Percentiles rank a stretch among this genome's conserved stretches.
These are phyloP conservation scores for Eleusine coracana DNA, from an alignment of 176 grass and related monocot species.

Conservation along the genomic window DNA sequence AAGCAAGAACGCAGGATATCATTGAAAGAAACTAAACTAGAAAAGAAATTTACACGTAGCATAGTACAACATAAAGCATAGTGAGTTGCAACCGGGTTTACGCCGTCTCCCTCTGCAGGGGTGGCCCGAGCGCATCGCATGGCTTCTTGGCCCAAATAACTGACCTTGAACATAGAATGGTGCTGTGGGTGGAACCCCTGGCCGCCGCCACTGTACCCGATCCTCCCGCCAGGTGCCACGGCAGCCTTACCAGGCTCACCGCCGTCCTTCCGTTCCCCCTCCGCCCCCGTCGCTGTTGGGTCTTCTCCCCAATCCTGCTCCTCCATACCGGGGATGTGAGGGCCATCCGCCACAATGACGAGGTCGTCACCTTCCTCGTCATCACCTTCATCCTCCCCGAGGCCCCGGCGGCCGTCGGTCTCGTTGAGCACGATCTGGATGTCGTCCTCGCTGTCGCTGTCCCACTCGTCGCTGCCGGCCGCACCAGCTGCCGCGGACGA, in stretches of 20 bases:
- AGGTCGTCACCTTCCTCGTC: constrained; percentile 82
- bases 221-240: constrained; percentile 44
- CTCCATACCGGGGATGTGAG: constrained; percentile 68
- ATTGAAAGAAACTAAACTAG: constrained; percentile 44
- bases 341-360: constrained; percentile 75
- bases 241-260: constrained; percentile 54
- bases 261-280: constrained; percentile 78
- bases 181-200: constrained; percentile 81
- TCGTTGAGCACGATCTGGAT: constrained; percentile 98
- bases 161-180: constrained; percentile 99
- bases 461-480: constrained; percentile 74
- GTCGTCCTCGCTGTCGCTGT: constrained; percentile 98
- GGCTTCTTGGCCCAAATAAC: constrained; percentile 64
- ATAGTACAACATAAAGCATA: constrained; percentile 59
- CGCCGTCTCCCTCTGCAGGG: constrained; percentile 54
- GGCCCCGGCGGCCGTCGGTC: constrained; percentile 52
- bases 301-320: constrained; percentile 95
- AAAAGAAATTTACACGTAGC: constrained; percentile 48
- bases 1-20: constrained; percentile 36
- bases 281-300: constrained; percentile 32
- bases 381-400: constrained; percentile 68
- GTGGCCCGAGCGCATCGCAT: constrained; percentile 46
- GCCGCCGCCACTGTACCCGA: constrained; percentile 72
- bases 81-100: constrained; percentile 57
- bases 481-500: constrained; percentile 35